phyloP scores from a whole-genome alignment of 106 monocot species.

The Dendrobium officinale region DNA sequence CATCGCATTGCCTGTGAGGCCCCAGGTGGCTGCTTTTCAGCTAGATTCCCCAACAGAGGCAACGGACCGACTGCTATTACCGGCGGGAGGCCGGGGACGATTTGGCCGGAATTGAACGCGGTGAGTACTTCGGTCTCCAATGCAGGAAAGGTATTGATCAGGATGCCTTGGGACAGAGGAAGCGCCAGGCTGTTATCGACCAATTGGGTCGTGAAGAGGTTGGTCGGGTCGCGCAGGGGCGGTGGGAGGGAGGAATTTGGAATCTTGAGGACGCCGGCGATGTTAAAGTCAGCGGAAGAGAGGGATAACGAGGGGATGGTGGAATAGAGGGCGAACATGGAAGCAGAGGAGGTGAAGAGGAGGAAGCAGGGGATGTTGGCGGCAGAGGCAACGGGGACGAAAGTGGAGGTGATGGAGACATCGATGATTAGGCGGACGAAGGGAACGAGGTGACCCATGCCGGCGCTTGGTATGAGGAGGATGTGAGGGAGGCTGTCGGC shows the following conservation, averaged over 20 bases:
- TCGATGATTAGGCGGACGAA: conserved; percentile 16
- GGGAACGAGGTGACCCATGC: too few relatives aligned
- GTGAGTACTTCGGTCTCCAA: conserved; percentile 28
- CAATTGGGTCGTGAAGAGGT: conserved; percentile 24
- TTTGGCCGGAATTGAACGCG: conserved; percentile 18
- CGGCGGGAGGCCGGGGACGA: conserved; percentile 23
- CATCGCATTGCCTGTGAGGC: conserved; percentile 8
- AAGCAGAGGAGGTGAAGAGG: conserved; percentile 23
- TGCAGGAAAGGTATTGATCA: conserved; percentile 45
- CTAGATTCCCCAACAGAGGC: background rate
- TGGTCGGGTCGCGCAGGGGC: conserved; percentile 15
- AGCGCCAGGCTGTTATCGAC: conserved; percentile 18
- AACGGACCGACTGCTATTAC: conserved; percentile 41
- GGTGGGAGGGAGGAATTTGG: conserved; percentile 3
- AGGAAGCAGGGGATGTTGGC: conserved; percentile 21
- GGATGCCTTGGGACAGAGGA: conserved; percentile 16
- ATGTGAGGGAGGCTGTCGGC: too few relatives aligned
- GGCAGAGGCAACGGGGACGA: conserved; percentile 12
- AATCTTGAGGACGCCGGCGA: conserved; percentile 14
- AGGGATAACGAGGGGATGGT: conserved; percentile 18
- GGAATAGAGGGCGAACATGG: conserved; percentile 10
- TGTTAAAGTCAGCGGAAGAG: conserved; percentile 9
- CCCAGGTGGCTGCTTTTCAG: background rate
- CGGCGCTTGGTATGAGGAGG: too few relatives aligned
- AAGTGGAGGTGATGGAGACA: conserved; percentile 18